Evolutionary conservation across 78 protist genomes (phyloP).

Genomic region (slime mould (Dictyostelium discoideum)): dicty_2.7 NC_007088.5:3843501-3844000

Average conservation of each 20-base stretch:
- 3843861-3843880: not conserved
- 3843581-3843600: conserved; percentile 39
- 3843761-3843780: conserved; percentile 13
- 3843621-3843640: not conserved
- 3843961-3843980: not conserved
- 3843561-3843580: conserved; percentile 38
- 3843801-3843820: not conserved
- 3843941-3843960: not conserved
- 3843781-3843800: not conserved
- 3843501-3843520: no score
- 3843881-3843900: not conserved
- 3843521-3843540: not conserved
- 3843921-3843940: not conserved
- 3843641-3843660: not conserved
- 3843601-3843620: conserved; percentile 14
- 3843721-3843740: not conserved
- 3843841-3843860: not conserved
- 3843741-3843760: not conserved
- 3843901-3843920: not conserved
- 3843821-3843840: not conserved
- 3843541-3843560: not conserved
- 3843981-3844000: not conserved
- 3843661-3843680: not conserved
- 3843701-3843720: not conserved
- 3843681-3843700: not conserved